These are phyloP conservation scores for Boletus sp. DNA, from an alignment of 768 basidiomycete genomes.

Conservation along the genomic window DNA sequence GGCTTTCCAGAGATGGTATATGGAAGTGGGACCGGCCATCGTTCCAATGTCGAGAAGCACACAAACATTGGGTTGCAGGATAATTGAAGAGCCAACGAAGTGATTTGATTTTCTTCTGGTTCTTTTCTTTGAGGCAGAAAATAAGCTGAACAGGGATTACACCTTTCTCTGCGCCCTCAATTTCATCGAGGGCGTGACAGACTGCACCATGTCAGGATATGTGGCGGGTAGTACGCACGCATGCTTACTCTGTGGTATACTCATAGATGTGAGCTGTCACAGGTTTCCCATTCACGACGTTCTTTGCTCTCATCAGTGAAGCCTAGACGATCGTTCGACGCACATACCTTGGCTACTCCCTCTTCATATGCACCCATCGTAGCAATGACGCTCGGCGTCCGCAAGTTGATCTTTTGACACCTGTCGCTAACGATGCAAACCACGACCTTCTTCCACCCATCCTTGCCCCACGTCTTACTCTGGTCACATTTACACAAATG, in stretches of 20 bases:
- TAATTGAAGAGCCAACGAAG: constrained; percentile 93
- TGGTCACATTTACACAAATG: constrained; percentile 84
- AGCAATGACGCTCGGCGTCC: constrained; percentile 84
- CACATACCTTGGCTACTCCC: constrained; percentile 77
- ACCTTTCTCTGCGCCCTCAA: constrained; percentile 75
- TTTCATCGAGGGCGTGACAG: constrained; percentile 78
- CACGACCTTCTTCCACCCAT: constrained; percentile 98
- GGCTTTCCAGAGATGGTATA: constrained; percentile 94
- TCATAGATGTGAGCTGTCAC: constrained; percentile 93
- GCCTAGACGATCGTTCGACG: not conserved
- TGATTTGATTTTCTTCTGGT: constrained; percentile 95
- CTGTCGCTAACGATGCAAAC: constrained; percentile 91
- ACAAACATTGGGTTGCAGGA: constrained; percentile 87
- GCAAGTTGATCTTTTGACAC: constrained; percentile 77
- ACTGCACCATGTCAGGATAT: constrained; percentile 44
- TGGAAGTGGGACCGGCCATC: constrained; percentile 81
- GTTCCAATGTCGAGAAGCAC: constrained; percentile 87
- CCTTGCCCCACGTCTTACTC: constrained; percentile 94
- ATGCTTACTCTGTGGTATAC: constrained; percentile 80
- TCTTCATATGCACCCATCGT: constrained; percentile 96
- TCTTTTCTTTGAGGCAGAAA: constrained; percentile 90
- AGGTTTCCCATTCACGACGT: constrained; percentile 74
- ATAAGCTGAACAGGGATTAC: constrained; percentile 89
- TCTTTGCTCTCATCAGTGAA: constrained; percentile 35
- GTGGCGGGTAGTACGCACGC: not conserved